A percentile compares a stretch with the other conserved stretches of the same genome.
These are phyloP conservation scores for Capronia coronata DNA, from an alignment of 2,329 filamentous ascomycete genomes.

Conservation along the genomic window DNA sequence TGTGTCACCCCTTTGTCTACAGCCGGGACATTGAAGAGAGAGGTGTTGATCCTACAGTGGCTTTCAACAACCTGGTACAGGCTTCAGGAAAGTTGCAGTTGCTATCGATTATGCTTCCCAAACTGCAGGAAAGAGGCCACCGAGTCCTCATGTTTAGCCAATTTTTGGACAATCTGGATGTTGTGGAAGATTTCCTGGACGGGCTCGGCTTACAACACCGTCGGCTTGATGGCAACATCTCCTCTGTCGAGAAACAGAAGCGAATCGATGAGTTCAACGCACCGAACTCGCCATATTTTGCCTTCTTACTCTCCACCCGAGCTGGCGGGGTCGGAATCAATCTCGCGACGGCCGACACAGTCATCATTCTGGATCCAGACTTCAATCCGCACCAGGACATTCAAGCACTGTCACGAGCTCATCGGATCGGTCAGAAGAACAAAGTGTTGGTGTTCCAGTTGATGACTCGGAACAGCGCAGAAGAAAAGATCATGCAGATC, in stretches of 20 bases:
- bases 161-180: constrained; percentile 77
- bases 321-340: constrained; percentile 98
- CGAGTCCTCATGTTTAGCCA: constrained; percentile 94
- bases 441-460: constrained; percentile 94
- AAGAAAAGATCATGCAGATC: constrained; percentile 94
- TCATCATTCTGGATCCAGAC: constrained; percentile 94
- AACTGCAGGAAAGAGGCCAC: constrained; percentile 76
- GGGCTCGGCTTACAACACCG: constrained; percentile 66
- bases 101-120: constrained; percentile 77
- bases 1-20: constrained; percentile 96
- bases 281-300: constrained; percentile 73
- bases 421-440: constrained; percentile 92
- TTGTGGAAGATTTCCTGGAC: constrained; percentile 84
- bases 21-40: constrained; percentile 83
- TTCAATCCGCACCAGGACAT: constrained; percentile 98
- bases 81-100: constrained; percentile 85
- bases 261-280: constrained; percentile 92
- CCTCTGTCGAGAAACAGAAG: constrained; percentile 81
- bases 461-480: constrained; percentile 79
- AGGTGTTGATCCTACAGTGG: constrained; percentile 50
- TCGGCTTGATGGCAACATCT: constrained; percentile 78
- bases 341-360: constrained; percentile 89
- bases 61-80: constrained; percentile 78
- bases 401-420: constrained; percentile 86
- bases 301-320: constrained; percentile 85